Base-by-base conservation (phyloP, 495 filamentous ascomycete species). In the Podospora tetraspora region DNA sequence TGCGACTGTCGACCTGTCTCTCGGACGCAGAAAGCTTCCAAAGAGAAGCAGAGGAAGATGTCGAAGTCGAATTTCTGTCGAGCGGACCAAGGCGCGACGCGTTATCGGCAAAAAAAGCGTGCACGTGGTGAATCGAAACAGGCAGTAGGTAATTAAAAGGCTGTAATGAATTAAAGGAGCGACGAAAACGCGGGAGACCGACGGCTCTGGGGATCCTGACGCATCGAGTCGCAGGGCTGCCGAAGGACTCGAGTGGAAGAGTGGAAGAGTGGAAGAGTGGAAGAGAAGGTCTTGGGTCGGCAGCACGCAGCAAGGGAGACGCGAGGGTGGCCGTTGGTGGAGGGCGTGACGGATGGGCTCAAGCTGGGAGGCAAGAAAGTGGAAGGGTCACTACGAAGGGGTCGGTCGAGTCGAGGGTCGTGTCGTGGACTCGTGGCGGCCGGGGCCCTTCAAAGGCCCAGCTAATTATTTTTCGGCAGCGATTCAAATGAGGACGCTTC, bases 81-180 rank as follows among this genome's bases (percentile, higher is more conserved):
- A 66, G 62, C 56, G 62, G 69, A 61, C 59, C 67, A 25, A 32
- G 67, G 76, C 79, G 78, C 79, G 79, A 80, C 79, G 79, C 79
- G 79, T 78, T 73, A 67, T 62, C 66, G 72, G 68, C 52, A 65
- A 73, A 62, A 73, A 62, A 67, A 57, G 58, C 66, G 64, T 6
- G 43, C 43, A n/a, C 43, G 24, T 24, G 52, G 66, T 63, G 70
- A 72, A 72, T 69, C 64, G 68, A 71, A 73, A 70, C 64, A 70
- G 62, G 19, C 58, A 67, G 69, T 63, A 61, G 43, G 62, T 69
- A 68, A 75, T 74, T 71, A 76, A 69, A 77, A 77, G 64, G 66
- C 43, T 70, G 37, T 58, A 66, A 57, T 65, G 65, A 67, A 70
- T 74, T 71, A 79, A 77, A 79, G 59, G 76, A 79, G 74, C 60